Conservation (phyloP, 768 basidiomycete genomes). For the Nidula microcarpa region DNA sequence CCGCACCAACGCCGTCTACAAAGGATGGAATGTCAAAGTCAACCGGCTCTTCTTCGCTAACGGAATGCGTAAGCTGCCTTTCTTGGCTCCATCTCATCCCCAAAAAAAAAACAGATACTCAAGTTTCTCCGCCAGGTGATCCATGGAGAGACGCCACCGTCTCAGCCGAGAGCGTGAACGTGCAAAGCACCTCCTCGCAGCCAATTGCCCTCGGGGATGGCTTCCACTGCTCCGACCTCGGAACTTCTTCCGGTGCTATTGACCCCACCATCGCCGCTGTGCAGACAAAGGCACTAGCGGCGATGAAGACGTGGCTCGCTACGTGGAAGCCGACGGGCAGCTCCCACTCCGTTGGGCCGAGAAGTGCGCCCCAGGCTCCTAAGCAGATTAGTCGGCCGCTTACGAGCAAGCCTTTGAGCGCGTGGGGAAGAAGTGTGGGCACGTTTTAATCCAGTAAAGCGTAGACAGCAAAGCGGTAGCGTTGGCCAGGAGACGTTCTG, state of each 20-base stretch:
- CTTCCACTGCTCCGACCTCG: conserved; percentile 67
- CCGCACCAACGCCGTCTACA: conserved; percentile 45
- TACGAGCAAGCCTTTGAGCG: conserved; percentile 26
- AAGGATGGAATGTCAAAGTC: conserved; percentile 60
- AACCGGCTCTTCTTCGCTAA: conserved; percentile 68
- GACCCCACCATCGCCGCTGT: conserved; percentile 53
- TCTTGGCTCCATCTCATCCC: not conserved
- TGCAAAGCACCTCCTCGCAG: conserved; percentile 46
- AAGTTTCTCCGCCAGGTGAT: conserved; percentile 41
- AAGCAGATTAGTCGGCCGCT: not conserved
- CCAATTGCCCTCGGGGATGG: conserved; percentile 59
- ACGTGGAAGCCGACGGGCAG: conserved; percentile 17
- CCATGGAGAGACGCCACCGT: conserved; percentile 72
- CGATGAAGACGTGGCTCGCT: conserved; percentile 54
- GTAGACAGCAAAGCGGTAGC: not conserved
- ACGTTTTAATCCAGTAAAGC: not conserved
- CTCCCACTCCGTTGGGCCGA: conserved; percentile 5
- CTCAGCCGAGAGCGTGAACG: conserved; percentile 47
- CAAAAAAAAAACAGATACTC: too few species aligned
- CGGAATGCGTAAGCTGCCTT: conserved; percentile 50
- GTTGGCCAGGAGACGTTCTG: too few species aligned
- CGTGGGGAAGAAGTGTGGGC: conserved; percentile 16
- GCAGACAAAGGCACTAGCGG: conserved; percentile 46
- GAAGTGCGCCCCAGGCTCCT: conserved; percentile 9
- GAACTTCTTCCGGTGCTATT: conserved; percentile 32